Percentiles rank a stretch among this genome's conserved stretches.
Conservation (phyloP, 108 stramenopile genomes). For the Cylindrotheca closterium region DNA sequence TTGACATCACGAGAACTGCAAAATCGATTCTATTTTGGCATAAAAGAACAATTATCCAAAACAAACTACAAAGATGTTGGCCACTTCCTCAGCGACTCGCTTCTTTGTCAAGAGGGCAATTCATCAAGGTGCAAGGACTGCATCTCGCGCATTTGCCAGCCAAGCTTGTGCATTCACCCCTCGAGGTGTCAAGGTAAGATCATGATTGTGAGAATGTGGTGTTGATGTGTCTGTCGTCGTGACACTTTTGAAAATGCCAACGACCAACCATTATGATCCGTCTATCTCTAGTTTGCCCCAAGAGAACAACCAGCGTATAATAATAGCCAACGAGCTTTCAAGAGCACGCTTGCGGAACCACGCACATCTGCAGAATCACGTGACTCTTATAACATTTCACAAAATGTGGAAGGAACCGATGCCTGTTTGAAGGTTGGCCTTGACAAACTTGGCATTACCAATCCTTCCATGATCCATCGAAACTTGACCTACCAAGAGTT, state of each 20-base stretch:
- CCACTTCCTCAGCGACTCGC: constrained; percentile 13
- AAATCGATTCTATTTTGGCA: too few relatives aligned
- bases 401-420: constrained; percentile 59
- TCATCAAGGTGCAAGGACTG: constrained; percentile 16
- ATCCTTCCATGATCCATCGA: constrained; percentile 76
- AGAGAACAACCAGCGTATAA: too few relatives aligned
- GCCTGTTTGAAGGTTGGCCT: constrained; percentile 78
- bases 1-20: too few relatives aligned
- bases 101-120: constrained; percentile 9
- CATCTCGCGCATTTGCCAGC: constrained; percentile 16
- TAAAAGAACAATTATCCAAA: too few relatives aligned
- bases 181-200: too few relatives aligned
- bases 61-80: constrained; percentile 23
- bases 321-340: neutral
- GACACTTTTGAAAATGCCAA: too few relatives aligned
- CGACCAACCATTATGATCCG: too few relatives aligned
- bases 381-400: constrained; percentile 76
- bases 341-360: constrained; percentile 2
- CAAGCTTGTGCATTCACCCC: constrained; percentile 13
- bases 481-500: constrained; percentile 94
- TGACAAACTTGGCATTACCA: constrained; percentile 73
- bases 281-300: too few relatives aligned
- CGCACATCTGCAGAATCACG: constrained; percentile 32
- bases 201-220: too few relatives aligned
- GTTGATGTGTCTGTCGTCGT: too few relatives aligned